A percentile compares a stretch with the other conserved stretches of the same genome.
These are phyloP conservation scores for Agarophyton chilense DNA, from an alignment of 23 red algal species.

Conservation along the genomic window DNA sequence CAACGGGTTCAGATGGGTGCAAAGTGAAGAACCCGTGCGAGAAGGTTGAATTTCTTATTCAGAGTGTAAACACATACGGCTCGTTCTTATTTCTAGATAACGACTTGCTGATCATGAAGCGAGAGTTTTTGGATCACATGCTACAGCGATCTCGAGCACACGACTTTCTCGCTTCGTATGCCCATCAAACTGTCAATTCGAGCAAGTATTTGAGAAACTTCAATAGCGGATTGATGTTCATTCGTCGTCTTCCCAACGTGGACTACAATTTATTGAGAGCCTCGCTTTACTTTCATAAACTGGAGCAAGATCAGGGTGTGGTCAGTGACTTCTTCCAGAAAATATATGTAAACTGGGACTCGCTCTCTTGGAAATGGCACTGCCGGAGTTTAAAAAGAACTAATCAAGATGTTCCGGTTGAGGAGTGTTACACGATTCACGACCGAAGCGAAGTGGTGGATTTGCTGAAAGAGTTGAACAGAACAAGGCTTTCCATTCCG, in stretches of 20 bases:
- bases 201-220: conserved; percentile 30
- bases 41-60: conserved; percentile 38
- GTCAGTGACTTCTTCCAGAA: conserved; percentile 33
- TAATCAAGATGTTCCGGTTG: conserved; percentile 37
- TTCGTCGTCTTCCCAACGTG: neutral
- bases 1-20: conserved; percentile 2
- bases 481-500: conserved; percentile 37
- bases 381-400: conserved; percentile 29
- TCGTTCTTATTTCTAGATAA: conserved; percentile 51
- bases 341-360: conserved; percentile 53
- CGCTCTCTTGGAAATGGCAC: conserved; percentile 58
- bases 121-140: conserved; percentile 20
- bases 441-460: conserved; percentile 18
- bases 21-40: conserved; percentile 52
- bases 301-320: conserved; percentile 25
- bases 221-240: conserved; percentile 60
- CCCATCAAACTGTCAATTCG: conserved; percentile 20
- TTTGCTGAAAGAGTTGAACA: conserved; percentile 7
- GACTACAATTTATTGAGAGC: conserved; percentile 28
- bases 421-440: conserved; percentile 51
- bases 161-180: conserved; percentile 58
- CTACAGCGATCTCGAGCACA: conserved; percentile 23
- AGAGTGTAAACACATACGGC: neutral
- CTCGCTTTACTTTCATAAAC: conserved; percentile 4
- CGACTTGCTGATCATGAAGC: conserved; percentile 49